Evolutionary conservation across 129 eudicot genomes (phyloP).

Genomic region (Helianthus tuberosus): DNA sequence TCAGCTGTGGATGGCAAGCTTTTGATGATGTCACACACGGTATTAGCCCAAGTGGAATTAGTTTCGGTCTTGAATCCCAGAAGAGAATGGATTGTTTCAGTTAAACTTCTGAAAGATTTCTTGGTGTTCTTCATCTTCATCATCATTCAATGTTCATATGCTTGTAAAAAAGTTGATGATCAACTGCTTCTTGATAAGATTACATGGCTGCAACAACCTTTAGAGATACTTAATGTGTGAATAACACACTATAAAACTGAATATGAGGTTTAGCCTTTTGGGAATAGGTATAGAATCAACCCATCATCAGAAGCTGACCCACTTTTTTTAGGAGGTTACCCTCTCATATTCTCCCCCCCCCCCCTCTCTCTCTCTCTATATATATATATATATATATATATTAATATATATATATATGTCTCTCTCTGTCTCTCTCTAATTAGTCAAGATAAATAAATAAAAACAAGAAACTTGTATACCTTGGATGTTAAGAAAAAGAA

Average conservation of each 20-base stretch:
- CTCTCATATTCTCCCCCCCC: constrained; percentile 33
- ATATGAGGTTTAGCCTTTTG: constrained; percentile 11
- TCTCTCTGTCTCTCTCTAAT: constrained; percentile 26
- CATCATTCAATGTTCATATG: constrained; percentile 23
- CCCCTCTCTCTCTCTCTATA: constrained; percentile 21
- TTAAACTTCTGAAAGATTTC: constrained; percentile 35
- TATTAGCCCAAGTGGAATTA: constrained; percentile 34
- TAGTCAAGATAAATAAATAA: constrained; percentile 25
- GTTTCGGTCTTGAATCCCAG: constrained; percentile 37
- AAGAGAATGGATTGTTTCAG: constrained; percentile 39
- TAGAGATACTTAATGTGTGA: constrained; percentile 29
- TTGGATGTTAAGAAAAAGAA: constrained; percentile 27
- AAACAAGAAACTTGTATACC: background rate
- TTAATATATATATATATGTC: background rate
- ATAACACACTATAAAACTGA: constrained; percentile 18
- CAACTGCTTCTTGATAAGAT: constrained; percentile 10
- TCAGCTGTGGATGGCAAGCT: constrained; percentile 42
- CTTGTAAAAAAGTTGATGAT: background rate
- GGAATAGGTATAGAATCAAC: constrained; percentile 35
- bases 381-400: too few species aligned
- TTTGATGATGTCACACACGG: constrained; percentile 40
- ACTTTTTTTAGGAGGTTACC: constrained; percentile 36
- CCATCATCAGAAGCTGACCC: constrained; percentile 42
- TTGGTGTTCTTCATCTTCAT: constrained; percentile 37
- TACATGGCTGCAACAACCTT: constrained; percentile 25